phyloP scores from a whole-genome alignment of 192 early-diverging fungal genomes.

The Radiomyces spectabilis region DNA sequence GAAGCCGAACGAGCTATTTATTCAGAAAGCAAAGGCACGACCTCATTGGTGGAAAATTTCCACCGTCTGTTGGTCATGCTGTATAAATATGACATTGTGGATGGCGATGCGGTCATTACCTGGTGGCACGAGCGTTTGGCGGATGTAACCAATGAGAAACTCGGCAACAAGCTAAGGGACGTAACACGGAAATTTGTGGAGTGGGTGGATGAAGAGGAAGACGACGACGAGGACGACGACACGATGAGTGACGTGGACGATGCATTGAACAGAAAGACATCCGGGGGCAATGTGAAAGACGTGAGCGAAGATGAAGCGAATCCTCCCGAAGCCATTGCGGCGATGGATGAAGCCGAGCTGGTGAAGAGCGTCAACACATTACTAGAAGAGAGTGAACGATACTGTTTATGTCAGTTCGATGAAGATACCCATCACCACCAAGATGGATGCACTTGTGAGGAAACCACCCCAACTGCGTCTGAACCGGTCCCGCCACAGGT shows the following conservation, averaged over 20 bases:
- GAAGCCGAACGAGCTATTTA: conserved; percentile 7
- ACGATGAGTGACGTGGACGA: conserved; percentile 20
- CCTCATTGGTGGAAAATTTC: conserved; percentile 29
- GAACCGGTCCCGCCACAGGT: no score
- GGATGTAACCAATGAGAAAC: conserved; percentile 10
- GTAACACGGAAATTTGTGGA: conserved; percentile 30
- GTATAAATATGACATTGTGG: conserved; percentile 38
- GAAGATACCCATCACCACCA: no score
- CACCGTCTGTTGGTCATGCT: conserved; percentile 32
- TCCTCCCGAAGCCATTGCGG: no score
- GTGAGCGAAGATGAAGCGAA: no score
- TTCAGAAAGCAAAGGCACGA: not conserved
- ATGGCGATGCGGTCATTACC: conserved; percentile 30
- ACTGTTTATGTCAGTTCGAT: no score
- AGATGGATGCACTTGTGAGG: no score
- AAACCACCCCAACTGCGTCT: no score
- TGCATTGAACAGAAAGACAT: no score
- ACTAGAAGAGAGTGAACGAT: no score
- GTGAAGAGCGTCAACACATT: no score
- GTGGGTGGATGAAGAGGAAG: conserved; percentile 27
- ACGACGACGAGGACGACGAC: conserved; percentile 17
- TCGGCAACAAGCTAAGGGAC: conserved; percentile 16
- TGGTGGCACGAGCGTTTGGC: conserved; percentile 32
- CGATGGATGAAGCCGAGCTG: no score
- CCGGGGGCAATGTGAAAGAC: no score